Percentiles rank a stretch among this genome's conserved stretches.
These are phyloP conservation scores for Annulohypoxylon truncatum DNA, from an alignment of 2,329 filamentous ascomycete genomes.

Conservation along the genomic window DNA sequence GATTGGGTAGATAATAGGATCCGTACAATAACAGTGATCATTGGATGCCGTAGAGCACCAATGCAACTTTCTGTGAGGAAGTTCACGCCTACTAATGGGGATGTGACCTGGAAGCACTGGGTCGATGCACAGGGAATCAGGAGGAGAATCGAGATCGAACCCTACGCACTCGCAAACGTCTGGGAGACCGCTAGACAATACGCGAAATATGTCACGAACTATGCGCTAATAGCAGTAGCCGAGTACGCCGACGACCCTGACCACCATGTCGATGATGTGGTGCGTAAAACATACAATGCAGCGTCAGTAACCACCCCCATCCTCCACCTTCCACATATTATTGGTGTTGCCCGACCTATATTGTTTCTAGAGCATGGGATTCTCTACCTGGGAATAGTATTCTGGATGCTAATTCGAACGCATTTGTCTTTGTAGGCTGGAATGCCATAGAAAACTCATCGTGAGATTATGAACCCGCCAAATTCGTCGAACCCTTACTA, in stretches of 20 bases:
- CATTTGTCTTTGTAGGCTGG: constrained; percentile 11
- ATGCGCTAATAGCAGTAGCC: constrained; percentile 48
- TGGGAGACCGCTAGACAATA: constrained; percentile 51
- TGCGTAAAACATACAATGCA: constrained; percentile 48
- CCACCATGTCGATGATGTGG: constrained; percentile 39
- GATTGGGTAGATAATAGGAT: constrained; percentile 49
- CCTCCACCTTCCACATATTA: constrained; percentile 1
- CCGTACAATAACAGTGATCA: constrained; percentile 54
- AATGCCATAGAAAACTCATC: constrained; percentile 3
- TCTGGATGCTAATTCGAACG: constrained; percentile 8
- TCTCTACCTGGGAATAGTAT: not conserved
- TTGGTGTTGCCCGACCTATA: no score
- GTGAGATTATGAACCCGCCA: constrained; percentile 9
- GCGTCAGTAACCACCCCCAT: constrained; percentile 43
- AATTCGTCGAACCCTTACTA: not conserved
- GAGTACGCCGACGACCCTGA: constrained; percentile 41
- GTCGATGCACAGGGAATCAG: constrained; percentile 47
- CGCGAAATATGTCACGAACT: constrained; percentile 51
- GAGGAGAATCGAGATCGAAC: constrained; percentile 49
- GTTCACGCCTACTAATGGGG: constrained; percentile 54
- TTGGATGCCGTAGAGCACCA: constrained; percentile 52
- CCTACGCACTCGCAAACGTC: constrained; percentile 57
- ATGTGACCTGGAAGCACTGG: constrained; percentile 56
- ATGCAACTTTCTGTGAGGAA: constrained; percentile 56
- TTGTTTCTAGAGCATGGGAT: not conserved